Base-by-base conservation (phyloP, 306 rosid genomes). In the Cicer chorassanicum region DNA sequence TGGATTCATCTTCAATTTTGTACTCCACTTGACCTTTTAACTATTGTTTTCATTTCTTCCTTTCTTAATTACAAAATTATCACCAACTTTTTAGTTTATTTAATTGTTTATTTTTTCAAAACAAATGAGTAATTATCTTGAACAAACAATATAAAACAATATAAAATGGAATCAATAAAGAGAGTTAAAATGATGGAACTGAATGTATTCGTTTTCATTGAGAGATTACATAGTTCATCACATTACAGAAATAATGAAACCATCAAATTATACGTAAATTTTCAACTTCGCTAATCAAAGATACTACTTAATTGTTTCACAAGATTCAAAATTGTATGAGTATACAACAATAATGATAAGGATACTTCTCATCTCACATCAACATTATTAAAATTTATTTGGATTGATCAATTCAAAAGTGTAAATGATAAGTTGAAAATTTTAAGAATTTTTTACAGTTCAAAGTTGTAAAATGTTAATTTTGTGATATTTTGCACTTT, bases 171-270 rank as follows among this genome's bases (percentile, higher is more conserved):
- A 77, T 7, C 55, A 66, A 55, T 43, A 72, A 0, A 3, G 3
- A 69, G 11, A 34, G 24, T 71, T 77, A 51, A 74, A 78, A 83
- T 73, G 79, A 66, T 40, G 8, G 44, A 89, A 89, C 86, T 81
- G 9, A 41, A 85, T 68, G 68, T 73, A 65, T 34, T 69, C 51
- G 6, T 85, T 85, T 70, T 83, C 85, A 44, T 65, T 53, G 61
- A n/a, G n/a, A n/a, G n/a, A n/a, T n/a, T n/a, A n/a, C n/a, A n/a
- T n/a, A n/a, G n/a, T n/a, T n/a, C n/a, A n/a, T n/a, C n/a, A n/a
- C n/a, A n/a, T n/a, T n/a, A n/a, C n/a, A n/a, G n/a, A n/a, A n/a
- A n/a, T n/a, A n/a, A n/a, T 48, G 73, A 51, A 74, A 55, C 42
- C 54, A 72, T 46, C 34, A 73, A 12, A 67, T n/a, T 39, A 21